phyloP scores from a whole-genome alignment of 306 rosid genomes.

The Trifolium pratense region DNA sequence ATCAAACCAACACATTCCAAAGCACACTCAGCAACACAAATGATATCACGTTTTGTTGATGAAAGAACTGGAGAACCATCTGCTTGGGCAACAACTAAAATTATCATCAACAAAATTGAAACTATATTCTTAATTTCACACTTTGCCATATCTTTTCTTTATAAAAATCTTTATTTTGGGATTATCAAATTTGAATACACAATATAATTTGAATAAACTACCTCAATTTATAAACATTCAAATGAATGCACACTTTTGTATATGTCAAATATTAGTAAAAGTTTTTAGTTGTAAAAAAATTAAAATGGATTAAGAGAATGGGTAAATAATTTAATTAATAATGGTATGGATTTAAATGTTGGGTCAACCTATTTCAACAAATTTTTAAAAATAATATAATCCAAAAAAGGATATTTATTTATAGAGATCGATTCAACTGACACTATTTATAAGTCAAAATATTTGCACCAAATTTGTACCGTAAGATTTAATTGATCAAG shows the following conservation, averaged over 20 bases:
- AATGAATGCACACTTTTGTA: not conserved
- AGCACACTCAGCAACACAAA: not conserved
- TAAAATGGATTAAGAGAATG: not conserved
- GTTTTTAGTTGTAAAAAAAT: not conserved
- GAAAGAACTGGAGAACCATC: not conserved
- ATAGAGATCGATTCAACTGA: too few species aligned
- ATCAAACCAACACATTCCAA: not conserved
- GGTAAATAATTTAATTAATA: too few species aligned
- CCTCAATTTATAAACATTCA: not conserved
- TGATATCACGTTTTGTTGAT: not conserved
- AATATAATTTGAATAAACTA: not conserved
- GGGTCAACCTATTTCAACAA: too few species aligned
- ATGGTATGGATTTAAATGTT: not conserved
- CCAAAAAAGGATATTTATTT: too few species aligned
- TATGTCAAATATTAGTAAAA: not conserved
- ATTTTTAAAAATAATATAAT: too few species aligned
- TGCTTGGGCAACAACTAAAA: not conserved
- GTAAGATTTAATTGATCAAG: too few species aligned
- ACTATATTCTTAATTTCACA: not conserved
- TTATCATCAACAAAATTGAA: not conserved
- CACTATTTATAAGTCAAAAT: too few species aligned
- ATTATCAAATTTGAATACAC: not conserved
- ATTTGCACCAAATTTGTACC: too few species aligned
- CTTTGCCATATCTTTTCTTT: not conserved
- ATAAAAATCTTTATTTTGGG: too few species aligned